Evolutionary conservation across 1,284 basidiomycete species (phyloP).

Genomic region (Malassezia equina): DNA sequence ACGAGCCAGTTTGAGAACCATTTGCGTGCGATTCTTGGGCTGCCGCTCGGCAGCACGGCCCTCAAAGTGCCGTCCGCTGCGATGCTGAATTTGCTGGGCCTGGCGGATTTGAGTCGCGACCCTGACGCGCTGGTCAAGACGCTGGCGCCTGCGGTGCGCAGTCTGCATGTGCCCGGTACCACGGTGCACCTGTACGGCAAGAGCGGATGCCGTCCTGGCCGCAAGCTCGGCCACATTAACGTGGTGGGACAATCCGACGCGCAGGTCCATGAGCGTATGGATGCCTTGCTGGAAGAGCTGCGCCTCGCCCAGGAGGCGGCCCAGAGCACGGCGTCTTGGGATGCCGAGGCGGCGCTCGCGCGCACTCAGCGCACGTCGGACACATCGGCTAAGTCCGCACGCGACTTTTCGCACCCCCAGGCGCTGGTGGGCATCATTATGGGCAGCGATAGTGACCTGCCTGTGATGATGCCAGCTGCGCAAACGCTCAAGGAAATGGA

Average conservation of each 20-base stretch:
- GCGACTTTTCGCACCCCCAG: slow-evolving; percentile 52
- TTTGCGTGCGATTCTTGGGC: slow-evolving; percentile 81
- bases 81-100: slow-evolving; percentile 83
- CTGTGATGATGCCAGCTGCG: slow-evolving; percentile 81
- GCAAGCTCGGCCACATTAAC: slow-evolving; percentile 98
- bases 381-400: slow-evolving; percentile 48
- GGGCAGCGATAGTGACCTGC: slow-evolving; percentile 97
- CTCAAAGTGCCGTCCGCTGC: slow-evolving; percentile 76
- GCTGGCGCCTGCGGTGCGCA: slow-evolving; percentile 35
- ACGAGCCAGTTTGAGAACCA: slow-evolving; percentile 98
- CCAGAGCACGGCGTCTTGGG: slow-evolving; percentile 52
- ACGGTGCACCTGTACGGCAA: slow-evolving; percentile 89
- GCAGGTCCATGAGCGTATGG: slow-evolving; percentile 56
- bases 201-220: slow-evolving; percentile 70
- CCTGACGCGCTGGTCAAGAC: slow-evolving; percentile 39
- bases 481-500: slow-evolving; percentile 69
- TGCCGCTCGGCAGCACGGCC: slow-evolving; percentile 78
- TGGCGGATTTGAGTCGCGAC: slow-evolving; percentile 40
- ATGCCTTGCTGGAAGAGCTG: slow-evolving; percentile 31
- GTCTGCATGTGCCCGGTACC: slow-evolving; percentile 60
- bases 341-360: slow-evolving; percentile 50
- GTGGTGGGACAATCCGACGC: slow-evolving; percentile 74
- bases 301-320: slow-evolving; percentile 33
- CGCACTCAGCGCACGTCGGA: slow-evolving; percentile 33
- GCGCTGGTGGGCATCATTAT: slow-evolving; percentile 92